phyloP scores from a whole-genome alignment of 164 flowering plant species.

The Aristolochia californica region DNA sequence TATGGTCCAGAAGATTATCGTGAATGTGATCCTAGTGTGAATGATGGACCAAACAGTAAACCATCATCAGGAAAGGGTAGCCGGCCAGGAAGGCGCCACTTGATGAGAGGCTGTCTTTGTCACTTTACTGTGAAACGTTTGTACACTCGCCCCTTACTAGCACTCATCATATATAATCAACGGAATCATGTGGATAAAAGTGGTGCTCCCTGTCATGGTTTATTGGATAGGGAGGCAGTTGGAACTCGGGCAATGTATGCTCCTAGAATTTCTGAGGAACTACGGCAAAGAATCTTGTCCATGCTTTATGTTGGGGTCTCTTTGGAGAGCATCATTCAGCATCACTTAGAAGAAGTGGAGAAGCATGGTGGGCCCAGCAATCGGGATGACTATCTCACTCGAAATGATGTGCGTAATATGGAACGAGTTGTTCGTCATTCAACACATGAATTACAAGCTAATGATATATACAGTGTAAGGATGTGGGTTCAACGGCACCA shows the following conservation, averaged over 20 bases:
- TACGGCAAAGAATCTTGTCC: conserved; percentile 93
- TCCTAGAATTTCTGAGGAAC: conserved; percentile 73
- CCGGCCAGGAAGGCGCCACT: conserved; percentile 95
- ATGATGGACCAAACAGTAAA: conserved; percentile 76
- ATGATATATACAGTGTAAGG: conserved; percentile 84
- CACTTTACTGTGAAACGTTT: conserved; percentile 84
- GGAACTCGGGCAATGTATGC: conserved; percentile 89
- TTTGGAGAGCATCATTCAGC: conserved; percentile 77
- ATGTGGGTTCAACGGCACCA: conserved; percentile 86
- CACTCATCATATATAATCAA: conserved; percentile 71
- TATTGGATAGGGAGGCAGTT: conserved; percentile 89
- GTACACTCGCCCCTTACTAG: conserved; percentile 80
- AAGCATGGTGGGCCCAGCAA: conserved; percentile 75
- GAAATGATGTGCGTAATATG: conserved; percentile 82
- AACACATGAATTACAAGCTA: conserved; percentile 87
- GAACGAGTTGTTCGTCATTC: conserved; percentile 82
- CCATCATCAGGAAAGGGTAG: conserved; percentile 14
- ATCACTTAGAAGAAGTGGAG: conserved; percentile 87
- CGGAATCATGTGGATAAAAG: conserved; percentile 84
- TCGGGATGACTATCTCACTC: conserved; percentile 56
- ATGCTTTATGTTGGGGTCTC: conserved; percentile 94
- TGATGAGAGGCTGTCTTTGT: conserved; percentile 93
- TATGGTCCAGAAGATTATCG: conserved; percentile 99
- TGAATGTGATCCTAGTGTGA: conserved; percentile 91
- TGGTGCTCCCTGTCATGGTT: conserved; percentile 95